phyloP scores from a whole-genome alignment of 139 green algal genomes.

The Chlamydomonas asymmetrica region DNA sequence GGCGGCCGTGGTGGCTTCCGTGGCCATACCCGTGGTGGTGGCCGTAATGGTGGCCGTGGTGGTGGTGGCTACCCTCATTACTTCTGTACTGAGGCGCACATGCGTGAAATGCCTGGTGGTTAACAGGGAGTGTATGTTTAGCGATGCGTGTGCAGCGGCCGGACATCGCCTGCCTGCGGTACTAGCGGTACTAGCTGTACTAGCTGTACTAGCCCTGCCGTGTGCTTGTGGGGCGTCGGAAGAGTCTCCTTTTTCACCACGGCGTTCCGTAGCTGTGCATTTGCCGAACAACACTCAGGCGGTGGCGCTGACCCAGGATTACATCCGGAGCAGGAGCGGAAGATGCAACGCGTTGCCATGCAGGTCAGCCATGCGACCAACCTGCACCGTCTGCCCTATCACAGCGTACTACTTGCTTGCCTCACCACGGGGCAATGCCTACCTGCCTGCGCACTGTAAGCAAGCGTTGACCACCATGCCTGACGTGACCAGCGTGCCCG shows the following conservation, averaged over 20 bases:
- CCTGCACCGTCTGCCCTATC: background rate
- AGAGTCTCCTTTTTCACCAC: background rate
- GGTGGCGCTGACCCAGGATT: slow-evolving; percentile 47
- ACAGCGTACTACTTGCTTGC: background rate
- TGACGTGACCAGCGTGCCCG: slow-evolving; percentile 29
- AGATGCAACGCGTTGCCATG: slow-evolving; percentile 42
- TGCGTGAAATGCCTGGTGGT: too few species aligned
- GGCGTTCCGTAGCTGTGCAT: background rate
- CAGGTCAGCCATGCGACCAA: background rate
- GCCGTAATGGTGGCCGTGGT: too few species aligned
- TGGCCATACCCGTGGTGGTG: too few species aligned
- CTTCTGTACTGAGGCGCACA: too few species aligned
- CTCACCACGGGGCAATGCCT: slow-evolving; percentile 42
- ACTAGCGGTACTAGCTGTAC: too few species aligned
- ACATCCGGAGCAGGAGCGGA: slow-evolving; percentile 39
- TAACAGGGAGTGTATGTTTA: too few species aligned
- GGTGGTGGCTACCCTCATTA: too few species aligned
- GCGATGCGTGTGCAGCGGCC: too few species aligned
- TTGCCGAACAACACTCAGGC: slow-evolving; percentile 4
- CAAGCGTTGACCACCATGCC: slow-evolving; percentile 62
- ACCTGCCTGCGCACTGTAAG: slow-evolving; percentile 42
- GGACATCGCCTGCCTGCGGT: too few species aligned
- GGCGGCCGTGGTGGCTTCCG: too few species aligned
- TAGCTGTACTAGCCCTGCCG: too few species aligned
- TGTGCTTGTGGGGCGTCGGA: background rate